Conservation (phyloP, 2,329 filamentous ascomycete species). For the Paecilomyces formosus region DNA sequence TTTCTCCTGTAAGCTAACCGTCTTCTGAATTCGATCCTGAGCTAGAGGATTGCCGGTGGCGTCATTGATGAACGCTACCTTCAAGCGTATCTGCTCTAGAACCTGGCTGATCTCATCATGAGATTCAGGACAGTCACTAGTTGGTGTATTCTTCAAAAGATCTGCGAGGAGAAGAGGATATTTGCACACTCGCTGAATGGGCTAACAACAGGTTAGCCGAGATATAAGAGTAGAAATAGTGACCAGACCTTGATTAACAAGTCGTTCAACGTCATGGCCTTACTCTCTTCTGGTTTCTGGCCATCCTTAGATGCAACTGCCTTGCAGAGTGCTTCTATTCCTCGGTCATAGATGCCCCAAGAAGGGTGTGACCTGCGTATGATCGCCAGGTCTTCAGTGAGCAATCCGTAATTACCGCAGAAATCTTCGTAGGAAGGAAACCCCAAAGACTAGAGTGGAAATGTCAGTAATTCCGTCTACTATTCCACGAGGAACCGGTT, state of each 20-base stretch:
- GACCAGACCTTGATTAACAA: slow-evolving; percentile 73
- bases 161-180: slow-evolving; percentile 84
- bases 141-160: slow-evolving; percentile 73
- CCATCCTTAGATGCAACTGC: slow-evolving; percentile 64
- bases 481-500: neutral
- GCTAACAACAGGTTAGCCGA: slow-evolving; percentile 44
- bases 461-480: slow-evolving; percentile 36
- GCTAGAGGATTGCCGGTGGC: slow-evolving; percentile 70
- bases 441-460: slow-evolving; percentile 57
- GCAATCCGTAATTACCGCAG: slow-evolving; percentile 78
- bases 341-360: slow-evolving; percentile 76
- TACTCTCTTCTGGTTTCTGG: slow-evolving; percentile 56
- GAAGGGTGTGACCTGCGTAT: slow-evolving; percentile 61
- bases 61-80: slow-evolving; percentile 72
- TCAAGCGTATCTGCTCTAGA: slow-evolving; percentile 63
- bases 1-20: slow-evolving; percentile 76
- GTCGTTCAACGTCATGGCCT: slow-evolving; percentile 75
- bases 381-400: slow-evolving; percentile 68
- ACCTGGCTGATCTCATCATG: slow-evolving; percentile 73
- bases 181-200: slow-evolving; percentile 84
- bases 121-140: slow-evolving; percentile 74
- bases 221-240: slow-evolving; percentile 3
- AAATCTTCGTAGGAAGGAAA: slow-evolving; percentile 91
- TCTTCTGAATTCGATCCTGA: slow-evolving; percentile 66
- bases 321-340: slow-evolving; percentile 73